These are phyloP conservation scores for Kodamaea hsintzibuensis DNA, from an alignment of 805 yeast species.

Conservation along the genomic window DNA sequence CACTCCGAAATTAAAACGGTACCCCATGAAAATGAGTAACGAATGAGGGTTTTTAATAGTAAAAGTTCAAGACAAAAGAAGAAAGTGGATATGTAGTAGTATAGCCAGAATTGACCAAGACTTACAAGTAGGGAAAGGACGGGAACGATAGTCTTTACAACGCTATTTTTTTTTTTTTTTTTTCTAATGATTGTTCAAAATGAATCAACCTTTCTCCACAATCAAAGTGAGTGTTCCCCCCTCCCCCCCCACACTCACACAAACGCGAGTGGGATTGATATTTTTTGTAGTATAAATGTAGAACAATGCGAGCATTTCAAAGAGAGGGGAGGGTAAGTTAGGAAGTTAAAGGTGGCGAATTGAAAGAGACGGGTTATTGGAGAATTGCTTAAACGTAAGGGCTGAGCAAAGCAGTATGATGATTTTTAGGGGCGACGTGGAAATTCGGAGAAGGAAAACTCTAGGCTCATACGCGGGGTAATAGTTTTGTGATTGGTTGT, in stretches of 20 bases:
- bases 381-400: background rate
- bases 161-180: background rate
- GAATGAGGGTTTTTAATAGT: background rate
- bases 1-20: background rate
- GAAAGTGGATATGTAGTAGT: background rate
- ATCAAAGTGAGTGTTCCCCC: background rate
- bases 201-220: background rate
- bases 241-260: background rate
- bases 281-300: background rate
- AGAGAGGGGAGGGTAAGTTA: background rate
- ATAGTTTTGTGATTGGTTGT: background rate
- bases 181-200: background rate
- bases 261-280: background rate
- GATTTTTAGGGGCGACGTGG: background rate
- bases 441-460: background rate
- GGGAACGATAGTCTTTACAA: background rate
- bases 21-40: background rate
- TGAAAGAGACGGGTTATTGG: background rate
- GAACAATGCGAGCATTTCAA: background rate
- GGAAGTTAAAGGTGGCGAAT: background rate
- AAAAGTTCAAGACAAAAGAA: background rate
- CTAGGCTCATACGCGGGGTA: background rate
- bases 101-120: background rate
- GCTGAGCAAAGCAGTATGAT: background rate
- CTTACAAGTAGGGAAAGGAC: background rate